phyloP scores from a whole-genome alignment of 768 basidiomycete genomes.

The Mycena leptocephala region DNA sequence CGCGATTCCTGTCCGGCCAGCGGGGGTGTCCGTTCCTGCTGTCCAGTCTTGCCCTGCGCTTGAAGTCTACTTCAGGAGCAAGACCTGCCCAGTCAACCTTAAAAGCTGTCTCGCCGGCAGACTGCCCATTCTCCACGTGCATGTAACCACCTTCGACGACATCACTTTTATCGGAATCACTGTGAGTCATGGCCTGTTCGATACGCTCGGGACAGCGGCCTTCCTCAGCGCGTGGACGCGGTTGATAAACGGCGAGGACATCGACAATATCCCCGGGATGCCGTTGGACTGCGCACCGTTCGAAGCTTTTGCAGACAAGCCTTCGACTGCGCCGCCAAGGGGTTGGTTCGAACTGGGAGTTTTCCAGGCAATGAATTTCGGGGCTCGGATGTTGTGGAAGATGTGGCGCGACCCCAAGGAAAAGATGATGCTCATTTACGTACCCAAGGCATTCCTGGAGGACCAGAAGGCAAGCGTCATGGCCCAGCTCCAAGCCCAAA shows the following conservation, averaged over 20 bases:
- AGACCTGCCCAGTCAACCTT: constrained; percentile 1
- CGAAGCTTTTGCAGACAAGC: background rate
- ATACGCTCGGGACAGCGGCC: background rate
- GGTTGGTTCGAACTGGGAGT: constrained; percentile 1
- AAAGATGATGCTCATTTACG: background rate
- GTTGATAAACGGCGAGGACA: background rate
- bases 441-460: constrained; percentile 20
- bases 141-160: constrained; percentile 21
- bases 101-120: background rate
- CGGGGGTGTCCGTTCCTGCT: background rate
- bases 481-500: constrained; percentile 1
- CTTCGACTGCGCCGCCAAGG: background rate
- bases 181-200: background rate
- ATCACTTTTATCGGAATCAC: constrained; percentile 23
- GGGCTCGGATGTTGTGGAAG: background rate
- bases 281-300: constrained; percentile 11
- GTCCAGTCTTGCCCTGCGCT: constrained; percentile 7
- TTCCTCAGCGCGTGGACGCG: constrained; percentile 24
- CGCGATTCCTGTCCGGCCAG: background rate
- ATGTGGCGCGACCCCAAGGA: constrained; percentile 9
- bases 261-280: constrained; percentile 24
- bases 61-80: background rate
- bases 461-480: constrained; percentile 9
- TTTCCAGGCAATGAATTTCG: background rate
- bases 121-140: constrained; percentile 8